A percentile compares a stretch with the other conserved stretches of the same genome.
Conservation (phyloP, 306 rosid species). For the Casuarina glauca region DNA sequence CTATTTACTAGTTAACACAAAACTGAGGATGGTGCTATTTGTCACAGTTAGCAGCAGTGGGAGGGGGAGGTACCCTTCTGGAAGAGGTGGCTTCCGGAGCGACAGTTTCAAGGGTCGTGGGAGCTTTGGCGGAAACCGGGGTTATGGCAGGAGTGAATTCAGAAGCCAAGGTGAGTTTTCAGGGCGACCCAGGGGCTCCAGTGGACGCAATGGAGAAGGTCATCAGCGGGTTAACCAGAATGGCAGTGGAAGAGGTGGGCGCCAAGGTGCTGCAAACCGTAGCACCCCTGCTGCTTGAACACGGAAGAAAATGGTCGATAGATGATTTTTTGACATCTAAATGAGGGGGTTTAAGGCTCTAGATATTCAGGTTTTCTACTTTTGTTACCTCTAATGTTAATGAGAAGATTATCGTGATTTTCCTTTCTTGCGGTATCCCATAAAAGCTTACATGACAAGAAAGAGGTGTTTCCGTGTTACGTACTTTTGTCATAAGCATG, state of each 20-base stretch:
- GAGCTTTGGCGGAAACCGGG: constrained; percentile 68
- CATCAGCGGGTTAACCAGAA: constrained; percentile 67
- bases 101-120: constrained; percentile 77
- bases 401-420: constrained; percentile 27
- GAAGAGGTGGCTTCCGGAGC: constrained; percentile 70
- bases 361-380: constrained; percentile 35
- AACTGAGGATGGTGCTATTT: constrained; percentile 27
- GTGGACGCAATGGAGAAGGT: constrained; percentile 59
- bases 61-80: constrained; percentile 86
- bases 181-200: constrained; percentile 54
- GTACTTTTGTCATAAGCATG: constrained; percentile 13
- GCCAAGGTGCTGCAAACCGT: constrained; percentile 60
- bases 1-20: not conserved
- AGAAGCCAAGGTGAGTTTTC: constrained; percentile 86
- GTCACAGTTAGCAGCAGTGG: constrained; percentile 67
- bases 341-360: constrained; percentile 34
- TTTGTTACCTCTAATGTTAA: constrained; percentile 35
- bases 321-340: constrained; percentile 46
- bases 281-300: constrained; percentile 37
- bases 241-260: constrained; percentile 76
- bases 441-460: constrained; percentile 23
- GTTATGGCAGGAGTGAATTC: constrained; percentile 79
- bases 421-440: constrained; percentile 8
- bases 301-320: constrained; percentile 34
- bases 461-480: constrained; percentile 5